Percentiles rank a stretch among this genome's conserved stretches.
phyloP scores from a whole-genome alignment of 2,329 filamentous ascomycete genomes.

The Ophiognomonia clavigignenti-juglandacearum region DNA sequence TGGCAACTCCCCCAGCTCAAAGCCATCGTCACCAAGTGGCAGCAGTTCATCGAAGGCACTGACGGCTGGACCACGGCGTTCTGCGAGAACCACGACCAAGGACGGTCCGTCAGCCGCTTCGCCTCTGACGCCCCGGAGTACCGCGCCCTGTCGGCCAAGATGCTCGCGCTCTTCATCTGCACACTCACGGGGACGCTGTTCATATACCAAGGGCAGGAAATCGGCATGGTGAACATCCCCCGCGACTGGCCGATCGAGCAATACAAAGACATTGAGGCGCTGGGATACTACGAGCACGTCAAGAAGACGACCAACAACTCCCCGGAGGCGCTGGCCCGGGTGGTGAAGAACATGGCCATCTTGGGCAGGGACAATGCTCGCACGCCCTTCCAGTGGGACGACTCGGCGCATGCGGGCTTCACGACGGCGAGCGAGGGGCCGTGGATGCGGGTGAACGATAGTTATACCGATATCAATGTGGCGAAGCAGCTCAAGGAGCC shows the following conservation, averaged over 20 bases:
- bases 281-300: conserved; percentile 38
- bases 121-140: conserved; percentile 37
- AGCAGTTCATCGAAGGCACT: conserved; percentile 45
- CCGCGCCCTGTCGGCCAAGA: conserved; percentile 43
- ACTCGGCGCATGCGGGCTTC: conserved; percentile 54
- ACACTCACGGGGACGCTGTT: conserved; percentile 50
- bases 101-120: conserved; percentile 50
- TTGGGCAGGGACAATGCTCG: conserved; percentile 62
- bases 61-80: conserved; percentile 58
- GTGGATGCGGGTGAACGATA: conserved; percentile 62
- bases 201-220: conserved; percentile 57
- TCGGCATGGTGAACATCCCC: conserved; percentile 54
- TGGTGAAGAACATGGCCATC: conserved; percentile 48
- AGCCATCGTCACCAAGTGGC: conserved; percentile 41
- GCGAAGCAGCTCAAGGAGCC: conserved; percentile 38
- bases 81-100: conserved; percentile 60
- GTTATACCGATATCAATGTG: conserved; percentile 52
- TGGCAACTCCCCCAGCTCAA: conserved; percentile 47
- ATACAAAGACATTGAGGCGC: conserved; percentile 44
- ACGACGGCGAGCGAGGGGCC: conserved; percentile 37
- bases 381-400: conserved; percentile 65
- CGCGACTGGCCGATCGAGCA: conserved; percentile 41
- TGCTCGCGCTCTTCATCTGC: conserved; percentile 45
- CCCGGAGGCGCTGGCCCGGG: conserved; percentile 36
- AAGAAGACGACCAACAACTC: conserved; percentile 22